Evolutionary conservation across 2,329 filamentous ascomycete genomes (phyloP).

Genomic region (Colletotrichum sp.): DNA sequence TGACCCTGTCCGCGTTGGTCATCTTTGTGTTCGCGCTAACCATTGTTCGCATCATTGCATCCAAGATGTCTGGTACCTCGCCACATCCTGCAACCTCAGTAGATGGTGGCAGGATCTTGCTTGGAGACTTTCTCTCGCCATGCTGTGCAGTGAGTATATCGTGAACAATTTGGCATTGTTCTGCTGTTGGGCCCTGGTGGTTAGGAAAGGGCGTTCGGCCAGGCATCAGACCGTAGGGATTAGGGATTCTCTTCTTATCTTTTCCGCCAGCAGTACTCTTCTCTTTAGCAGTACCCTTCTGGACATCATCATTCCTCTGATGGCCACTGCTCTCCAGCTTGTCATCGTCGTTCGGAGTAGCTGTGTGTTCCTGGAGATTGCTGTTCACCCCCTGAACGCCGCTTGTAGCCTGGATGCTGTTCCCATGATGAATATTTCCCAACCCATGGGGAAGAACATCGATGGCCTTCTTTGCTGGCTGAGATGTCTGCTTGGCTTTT

Average conservation of each 20-base stretch:
- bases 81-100: slow-evolving; percentile 72
- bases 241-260: slow-evolving; percentile 28
- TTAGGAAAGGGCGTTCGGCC: slow-evolving; percentile 72
- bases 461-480: neutral
- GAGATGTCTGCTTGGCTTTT: neutral
- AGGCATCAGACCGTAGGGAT: slow-evolving; percentile 57
- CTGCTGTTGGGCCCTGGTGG: slow-evolving; percentile 66
- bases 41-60: slow-evolving; percentile 58
- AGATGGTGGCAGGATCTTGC: slow-evolving; percentile 73
- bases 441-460: slow-evolving; percentile 14
- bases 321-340: neutral
- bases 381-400: neutral
- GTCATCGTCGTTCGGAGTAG: neutral
- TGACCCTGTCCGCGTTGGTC: slow-evolving; percentile 64
- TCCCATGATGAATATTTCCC: slow-evolving; percentile 13
- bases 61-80: slow-evolving; percentile 59
- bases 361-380: neutral
- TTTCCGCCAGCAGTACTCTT: neutral
- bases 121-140: slow-evolving; percentile 67
- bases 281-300: neutral
- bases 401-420: neutral
- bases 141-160: slow-evolving; percentile 69
- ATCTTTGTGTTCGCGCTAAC: slow-evolving; percentile 58
- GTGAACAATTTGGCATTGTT: slow-evolving; percentile 74
- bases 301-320: neutral